These are phyloP conservation scores for Wickerhamiella slavikovae DNA, from an alignment of 805 yeast genomes.

Conservation along the genomic window DNA sequence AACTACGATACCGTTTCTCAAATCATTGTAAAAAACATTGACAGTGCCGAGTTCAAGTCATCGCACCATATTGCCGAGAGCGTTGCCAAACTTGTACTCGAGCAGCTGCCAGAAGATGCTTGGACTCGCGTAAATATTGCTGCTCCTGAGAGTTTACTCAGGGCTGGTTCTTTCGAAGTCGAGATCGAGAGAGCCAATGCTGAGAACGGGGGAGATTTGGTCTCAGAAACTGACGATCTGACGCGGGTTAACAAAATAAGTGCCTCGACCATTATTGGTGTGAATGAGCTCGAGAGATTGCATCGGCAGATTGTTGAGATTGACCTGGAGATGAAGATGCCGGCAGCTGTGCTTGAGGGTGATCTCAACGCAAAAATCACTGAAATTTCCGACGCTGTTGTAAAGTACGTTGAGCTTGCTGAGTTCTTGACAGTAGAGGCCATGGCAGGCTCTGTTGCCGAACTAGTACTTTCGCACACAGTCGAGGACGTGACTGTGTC, in stretches of 20 bases:
- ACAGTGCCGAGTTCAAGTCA: conserved; percentile 20
- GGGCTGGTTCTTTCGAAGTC: conserved; percentile 31
- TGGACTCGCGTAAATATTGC: conserved; percentile 23
- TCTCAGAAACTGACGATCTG: conserved; percentile 10
- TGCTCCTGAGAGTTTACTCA: conserved; percentile 35
- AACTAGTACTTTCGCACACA: conserved; percentile 26
- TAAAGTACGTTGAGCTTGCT: conserved; percentile 48
- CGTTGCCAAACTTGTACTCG: conserved; percentile 25
- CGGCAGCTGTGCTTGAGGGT: conserved; percentile 4
- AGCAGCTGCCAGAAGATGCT: conserved; percentile 25
- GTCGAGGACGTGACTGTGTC: conserved; percentile 29
- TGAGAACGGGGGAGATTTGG: conserved; percentile 10
- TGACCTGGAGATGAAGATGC: conserved; percentile 30
- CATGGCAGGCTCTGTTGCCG: conserved; percentile 51
- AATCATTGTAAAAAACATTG: conserved; percentile 34
- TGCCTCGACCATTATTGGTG: conserved; percentile 70
- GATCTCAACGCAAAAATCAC: conserved; percentile 7
- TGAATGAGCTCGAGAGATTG: conserved; percentile 73
- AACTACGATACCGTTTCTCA: conserved; percentile 75
- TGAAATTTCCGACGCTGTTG: conserved; percentile 21
- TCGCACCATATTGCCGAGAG: conserved; percentile 25
- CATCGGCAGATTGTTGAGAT: conserved; percentile 56
- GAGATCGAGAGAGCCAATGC: conserved; percentile 19
- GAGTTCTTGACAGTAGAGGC: conserved; percentile 90
- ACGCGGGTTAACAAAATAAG: conserved; percentile 23